Base-by-base conservation (phyloP, 495 filamentous ascomycete genomes). In the Rostrohypoxylon terebratum region DNA sequence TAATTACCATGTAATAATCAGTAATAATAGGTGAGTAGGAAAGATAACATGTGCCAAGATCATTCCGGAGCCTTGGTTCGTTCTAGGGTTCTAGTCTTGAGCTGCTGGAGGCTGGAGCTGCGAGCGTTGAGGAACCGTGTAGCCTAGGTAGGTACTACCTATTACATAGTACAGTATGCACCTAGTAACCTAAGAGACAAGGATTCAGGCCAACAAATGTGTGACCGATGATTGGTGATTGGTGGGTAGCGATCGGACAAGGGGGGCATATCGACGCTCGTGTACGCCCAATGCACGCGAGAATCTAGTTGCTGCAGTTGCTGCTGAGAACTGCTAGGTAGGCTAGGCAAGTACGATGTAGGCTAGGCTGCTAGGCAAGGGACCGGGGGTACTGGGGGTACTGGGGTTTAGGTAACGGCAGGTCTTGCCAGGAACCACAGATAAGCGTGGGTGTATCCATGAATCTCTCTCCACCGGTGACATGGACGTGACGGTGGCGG, bases 51-150 rank as follows among this genome's bases (percentile, higher is more conserved):
- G 40, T 40, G 65, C 70, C 54, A 66, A 69, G 48, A 50, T 54
- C 25, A 65, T 69, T 73, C 66, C 71, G 38, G 61, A 21, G 71
- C 61, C 66, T 66, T 73, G 66, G 65, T n/a, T n/a, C n/a, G n/a
- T n/a, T n/a, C n/a, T n/a, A n/a, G n/a, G n/a, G n/a, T 73, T 55
- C 61, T 60, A 59, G 60, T 14, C 54, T 66, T 21, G 31, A 54
- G 38, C 20, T 38, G 33, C 28, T n/a, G n/a, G n/a, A n/a, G n/a
- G n/a, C n/a, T n/a, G n/a, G n/a, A n/a, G n/a, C 20, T 38, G 33
- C 28, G 28, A 28, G 2, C 28, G 28, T 28, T 3, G 28, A 28
- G 59, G 36, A 8, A 8, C 7, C 38, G 59, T 60, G 65, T 66
- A 59, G 62, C 55, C 18, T 11, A 61, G 13, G n/a, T n/a, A n/a